Base-by-base conservation (phyloP, 345 rosid genomes). In the Acer saccharum region DNA sequence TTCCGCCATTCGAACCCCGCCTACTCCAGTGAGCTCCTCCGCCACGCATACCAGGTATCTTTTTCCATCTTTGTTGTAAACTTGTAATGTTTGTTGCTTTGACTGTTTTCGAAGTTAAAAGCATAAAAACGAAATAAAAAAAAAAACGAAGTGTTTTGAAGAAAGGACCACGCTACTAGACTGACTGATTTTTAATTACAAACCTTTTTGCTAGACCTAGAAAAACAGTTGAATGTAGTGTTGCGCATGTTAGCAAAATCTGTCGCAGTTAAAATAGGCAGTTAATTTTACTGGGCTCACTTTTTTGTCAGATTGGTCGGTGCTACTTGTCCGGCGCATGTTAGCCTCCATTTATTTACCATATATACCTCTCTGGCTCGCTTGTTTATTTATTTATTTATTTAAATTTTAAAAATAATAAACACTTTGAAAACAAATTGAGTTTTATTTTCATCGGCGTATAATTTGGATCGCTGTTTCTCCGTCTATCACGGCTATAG, bases 41-140 rank as follows among this genome's bases (percentile, higher is more conserved):
- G 68, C 27, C 99, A 94, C 68, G 97, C 98, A n/a, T 83, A 86
- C 78, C 95, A 96, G 97, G 99, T 94, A 71, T 32, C 58, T 14
- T 58, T 58, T 25, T 54, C 17, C 58, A 54, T 54, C n/a, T 54
- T 54, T 29, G 13, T 29, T 60, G 6, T n/a, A 27, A 25, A 25
- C 1, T 25, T 25, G 25, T 25, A 25, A 25, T 25, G 2, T 25
- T 50, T 25, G 0, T 41, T 41, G 6, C 16, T n/a, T 67, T 3
- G 3, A 9, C 5, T n/a, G n/a, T 7, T 67, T 32, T 18, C 50
- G 50, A 46, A 10, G 14, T 46, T 2, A 10, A 46, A 46, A 46
- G 1, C 1, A 58, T 58, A 43, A 21, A 41, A 20, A 61, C 2
- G n/a, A 39, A 25, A 32, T 10, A 1, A 46, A 6, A 13, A 46